phyloP scores from a whole-genome alignment of 768 basidiomycete genomes.

The Boletellus emodensis region DNA sequence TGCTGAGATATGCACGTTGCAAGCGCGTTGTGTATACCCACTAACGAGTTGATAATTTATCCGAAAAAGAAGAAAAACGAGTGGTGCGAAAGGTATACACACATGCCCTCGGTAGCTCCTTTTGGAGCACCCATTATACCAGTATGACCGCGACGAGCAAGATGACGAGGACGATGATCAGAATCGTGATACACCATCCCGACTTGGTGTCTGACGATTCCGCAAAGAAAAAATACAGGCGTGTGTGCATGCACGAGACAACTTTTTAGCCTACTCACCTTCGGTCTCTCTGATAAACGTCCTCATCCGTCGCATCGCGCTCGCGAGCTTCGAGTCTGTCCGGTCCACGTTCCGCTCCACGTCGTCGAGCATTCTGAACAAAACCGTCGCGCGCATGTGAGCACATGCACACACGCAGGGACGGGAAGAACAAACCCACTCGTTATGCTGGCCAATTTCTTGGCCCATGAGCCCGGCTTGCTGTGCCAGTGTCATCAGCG shows the following conservation, averaged over 20 bases:
- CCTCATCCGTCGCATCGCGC: slow-evolving; percentile 65
- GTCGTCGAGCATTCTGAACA: slow-evolving; percentile 71
- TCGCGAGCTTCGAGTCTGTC: slow-evolving; percentile 60
- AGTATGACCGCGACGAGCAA: slow-evolving; percentile 80
- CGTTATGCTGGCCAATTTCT: slow-evolving; percentile 88
- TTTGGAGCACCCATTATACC: slow-evolving; percentile 35
- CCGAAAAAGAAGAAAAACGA: neutral
- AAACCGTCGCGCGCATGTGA: neutral
- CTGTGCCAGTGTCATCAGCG: slow-evolving; percentile 75
- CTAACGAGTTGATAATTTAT: slow-evolving; percentile 17
- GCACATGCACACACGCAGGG: neutral
- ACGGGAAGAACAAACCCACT: slow-evolving; percentile 46
- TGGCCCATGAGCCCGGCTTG: slow-evolving; percentile 95
- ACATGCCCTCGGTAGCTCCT: too few relatives aligned
- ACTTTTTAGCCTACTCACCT: slow-evolving; percentile 36
- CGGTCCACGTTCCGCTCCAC: slow-evolving; percentile 69
- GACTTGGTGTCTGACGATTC: slow-evolving; percentile 66
- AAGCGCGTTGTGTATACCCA: neutral
- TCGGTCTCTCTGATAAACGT: slow-evolving; percentile 85
- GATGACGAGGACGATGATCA: slow-evolving; percentile 74
- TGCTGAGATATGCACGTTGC: too few relatives aligned
- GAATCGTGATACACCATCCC: slow-evolving; percentile 84
- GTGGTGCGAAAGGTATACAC: neutral
- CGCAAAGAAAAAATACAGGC: too few relatives aligned
- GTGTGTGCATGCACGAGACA: neutral